These are phyloP conservation scores for Cladosporium phlei DNA, from an alignment of 2,329 filamentous ascomycete genomes.

Conservation along the genomic window DNA sequence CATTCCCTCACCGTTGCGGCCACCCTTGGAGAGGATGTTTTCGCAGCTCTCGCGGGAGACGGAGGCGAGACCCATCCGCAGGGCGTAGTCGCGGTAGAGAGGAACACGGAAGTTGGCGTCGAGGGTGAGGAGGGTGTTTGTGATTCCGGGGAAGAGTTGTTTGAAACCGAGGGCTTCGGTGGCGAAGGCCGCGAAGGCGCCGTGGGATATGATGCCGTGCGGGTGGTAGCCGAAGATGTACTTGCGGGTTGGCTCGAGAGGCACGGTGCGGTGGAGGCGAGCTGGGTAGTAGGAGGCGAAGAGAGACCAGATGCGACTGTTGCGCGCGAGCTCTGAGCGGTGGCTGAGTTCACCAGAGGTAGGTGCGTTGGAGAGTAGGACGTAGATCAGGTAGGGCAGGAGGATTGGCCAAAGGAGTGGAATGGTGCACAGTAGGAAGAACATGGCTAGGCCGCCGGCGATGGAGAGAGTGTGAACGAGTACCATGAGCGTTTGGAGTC, in stretches of 20 bases:
- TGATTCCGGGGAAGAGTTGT: conserved; percentile 88
- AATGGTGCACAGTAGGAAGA: conserved; percentile 87
- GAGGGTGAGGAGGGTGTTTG: conserved; percentile 87
- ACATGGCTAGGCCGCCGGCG: conserved; percentile 58
- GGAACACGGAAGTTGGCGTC: conserved; percentile 94
- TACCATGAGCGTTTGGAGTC: conserved; percentile 47
- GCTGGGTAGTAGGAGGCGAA: conserved; percentile 94
- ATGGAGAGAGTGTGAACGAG: conserved; percentile 48
- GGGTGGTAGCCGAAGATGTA: conserved; percentile 98
- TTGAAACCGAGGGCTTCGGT: conserved; percentile 86
- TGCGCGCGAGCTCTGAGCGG: conserved; percentile 70
- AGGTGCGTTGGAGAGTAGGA: conserved; percentile 72
- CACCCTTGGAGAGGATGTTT: conserved; percentile 77
- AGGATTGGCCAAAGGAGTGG: conserved; percentile 84
- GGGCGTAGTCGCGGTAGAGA: conserved; percentile 89
- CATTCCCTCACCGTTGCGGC: conserved; percentile 73
- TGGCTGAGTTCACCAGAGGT: conserved; percentile 70
- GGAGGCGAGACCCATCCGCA: conserved; percentile 79
- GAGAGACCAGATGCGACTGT: conserved; percentile 72
- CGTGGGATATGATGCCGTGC: conserved; percentile 94
- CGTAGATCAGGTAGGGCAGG: conserved; percentile 74
- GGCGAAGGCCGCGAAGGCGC: conserved; percentile 86
- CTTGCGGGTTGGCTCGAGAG: conserved; percentile 74
- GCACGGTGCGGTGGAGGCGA: conserved; percentile 75
- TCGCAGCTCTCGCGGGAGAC: conserved; percentile 90